Conservation (phyloP, 1,284 basidiomycete species). For the Leccinum pachyderme region DNA sequence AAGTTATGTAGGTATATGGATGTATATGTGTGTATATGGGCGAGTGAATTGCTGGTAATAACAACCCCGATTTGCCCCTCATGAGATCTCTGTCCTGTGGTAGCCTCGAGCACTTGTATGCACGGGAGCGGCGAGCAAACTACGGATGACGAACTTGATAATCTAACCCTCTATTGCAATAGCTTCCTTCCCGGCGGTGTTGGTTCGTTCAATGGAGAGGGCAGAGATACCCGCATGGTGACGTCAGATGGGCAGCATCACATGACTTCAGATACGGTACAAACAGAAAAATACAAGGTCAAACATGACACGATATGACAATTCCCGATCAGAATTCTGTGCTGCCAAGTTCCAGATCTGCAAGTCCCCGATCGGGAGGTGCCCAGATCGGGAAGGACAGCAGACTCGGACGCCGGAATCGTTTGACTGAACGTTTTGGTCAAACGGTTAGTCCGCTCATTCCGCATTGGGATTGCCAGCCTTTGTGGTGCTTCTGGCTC, state of each 20-base stretch:
- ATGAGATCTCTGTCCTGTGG: background rate
- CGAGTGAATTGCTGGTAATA: background rate
- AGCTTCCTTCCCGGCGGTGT: background rate
- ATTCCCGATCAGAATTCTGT: conserved; percentile 37
- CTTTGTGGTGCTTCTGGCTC: background rate
- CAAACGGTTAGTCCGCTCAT: background rate
- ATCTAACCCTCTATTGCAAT: conserved; percentile 21
- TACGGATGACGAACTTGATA: conserved; percentile 3
- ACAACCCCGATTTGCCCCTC: background rate
- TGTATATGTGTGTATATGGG: background rate
- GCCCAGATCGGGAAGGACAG: conserved; percentile 14
- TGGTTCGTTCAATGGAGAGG: background rate
- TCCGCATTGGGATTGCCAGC: background rate
- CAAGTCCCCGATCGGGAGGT: conserved; percentile 22
- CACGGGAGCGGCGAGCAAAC: background rate
- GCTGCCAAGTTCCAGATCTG: conserved; percentile 28
- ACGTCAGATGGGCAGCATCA: conserved; percentile 25
- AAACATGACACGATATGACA: conserved; percentile 20
- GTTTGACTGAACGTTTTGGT: background rate
- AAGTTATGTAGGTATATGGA: background rate
- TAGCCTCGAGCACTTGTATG: background rate
- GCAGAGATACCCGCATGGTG: conserved; percentile 6
- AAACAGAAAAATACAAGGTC: conserved; percentile 20
- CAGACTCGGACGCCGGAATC: background rate
- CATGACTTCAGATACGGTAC: conserved; percentile 16